Evolutionary conservation across 1,139 yeast genomes (phyloP).

Genomic region (Dujonia santamariae): DNA sequence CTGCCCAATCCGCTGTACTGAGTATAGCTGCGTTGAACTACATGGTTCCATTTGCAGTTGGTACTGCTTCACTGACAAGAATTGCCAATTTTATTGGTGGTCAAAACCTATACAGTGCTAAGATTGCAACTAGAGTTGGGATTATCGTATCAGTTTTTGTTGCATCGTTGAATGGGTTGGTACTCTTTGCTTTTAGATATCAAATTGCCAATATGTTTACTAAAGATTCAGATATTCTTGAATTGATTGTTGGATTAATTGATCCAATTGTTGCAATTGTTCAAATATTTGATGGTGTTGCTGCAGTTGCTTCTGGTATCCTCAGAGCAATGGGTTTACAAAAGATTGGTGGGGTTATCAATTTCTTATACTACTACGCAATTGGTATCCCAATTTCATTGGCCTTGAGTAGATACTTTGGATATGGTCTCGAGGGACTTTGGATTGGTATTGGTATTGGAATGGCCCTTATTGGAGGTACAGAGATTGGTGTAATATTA

Average conservation of each 20-base stretch:
- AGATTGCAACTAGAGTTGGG: slow-evolving; percentile 63
- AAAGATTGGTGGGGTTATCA: slow-evolving; percentile 76
- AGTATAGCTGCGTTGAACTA: slow-evolving; percentile 77
- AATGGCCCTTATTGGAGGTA: slow-evolving; percentile 61
- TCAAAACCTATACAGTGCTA: slow-evolving; percentile 58
- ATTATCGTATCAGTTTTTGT: slow-evolving; percentile 54
- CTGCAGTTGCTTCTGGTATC: slow-evolving; percentile 82
- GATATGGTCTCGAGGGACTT: slow-evolving; percentile 61
- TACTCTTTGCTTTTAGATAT: slow-evolving; percentile 50
- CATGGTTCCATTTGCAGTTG: slow-evolving; percentile 86
- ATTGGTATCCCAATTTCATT: slow-evolving; percentile 64
- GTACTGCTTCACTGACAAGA: slow-evolving; percentile 84
- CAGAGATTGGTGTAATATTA: slow-evolving; percentile 47
- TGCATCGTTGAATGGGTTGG: slow-evolving; percentile 54
- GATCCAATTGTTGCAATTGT: slow-evolving; percentile 68
- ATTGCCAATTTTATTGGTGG: slow-evolving; percentile 89
- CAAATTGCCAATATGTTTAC: slow-evolving; percentile 68
- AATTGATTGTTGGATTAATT: slow-evolving; percentile 46
- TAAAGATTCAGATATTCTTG: slow-evolving; percentile 61
- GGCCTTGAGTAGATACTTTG: slow-evolving; percentile 53
- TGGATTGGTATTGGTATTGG: slow-evolving; percentile 92
- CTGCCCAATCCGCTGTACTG: slow-evolving; percentile 86
- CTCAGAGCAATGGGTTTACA: slow-evolving; percentile 87
- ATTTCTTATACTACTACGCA: slow-evolving; percentile 70
- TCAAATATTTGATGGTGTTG: slow-evolving; percentile 77